Evolutionary conservation across 164 flowering plant genomes (phyloP).

Genomic region (Platanus orientalis): DNA sequence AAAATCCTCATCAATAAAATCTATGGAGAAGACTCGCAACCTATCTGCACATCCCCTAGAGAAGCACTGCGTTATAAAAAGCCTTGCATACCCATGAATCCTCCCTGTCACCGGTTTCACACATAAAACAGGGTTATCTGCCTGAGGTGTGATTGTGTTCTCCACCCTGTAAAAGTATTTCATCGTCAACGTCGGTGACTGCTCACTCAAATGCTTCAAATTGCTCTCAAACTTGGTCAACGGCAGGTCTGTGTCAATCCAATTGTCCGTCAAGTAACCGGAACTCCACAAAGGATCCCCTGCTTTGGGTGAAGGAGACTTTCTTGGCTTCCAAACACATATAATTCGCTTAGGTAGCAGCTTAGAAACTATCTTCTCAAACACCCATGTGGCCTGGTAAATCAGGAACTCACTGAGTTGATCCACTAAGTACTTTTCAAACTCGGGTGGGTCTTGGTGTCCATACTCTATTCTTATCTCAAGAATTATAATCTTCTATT

Average conservation of each 20-base stretch:
- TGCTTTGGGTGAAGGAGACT: conserved; percentile 51
- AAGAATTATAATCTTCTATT: conserved; percentile 71
- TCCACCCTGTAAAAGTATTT: conserved; percentile 89
- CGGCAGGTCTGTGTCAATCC: conserved; percentile 92
- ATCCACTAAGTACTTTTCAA: too few relatives aligned
- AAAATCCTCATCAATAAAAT: too few relatives aligned
- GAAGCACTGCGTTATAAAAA: conserved; percentile 65
- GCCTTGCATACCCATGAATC: conserved; percentile 64
- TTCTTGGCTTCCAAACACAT: conserved; percentile 89
- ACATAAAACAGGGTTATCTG: conserved; percentile 75
- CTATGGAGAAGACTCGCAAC: too few relatives aligned
- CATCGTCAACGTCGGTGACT: conserved; percentile 48
- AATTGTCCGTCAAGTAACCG: conserved; percentile 72
- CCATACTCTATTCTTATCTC: conserved; percentile 91
- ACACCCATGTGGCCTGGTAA: conserved; percentile 74
- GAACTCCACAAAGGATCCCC: conserved; percentile 74
- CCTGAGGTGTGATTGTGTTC: too few relatives aligned
- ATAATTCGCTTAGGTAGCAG: conserved; percentile 71
- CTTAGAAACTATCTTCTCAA: conserved; percentile 65
- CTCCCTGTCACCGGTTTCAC: conserved; percentile 70
- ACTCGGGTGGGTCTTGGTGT: conserved; percentile 76
- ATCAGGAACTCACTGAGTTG: conserved; percentile 71
- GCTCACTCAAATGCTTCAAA: conserved; percentile 65
- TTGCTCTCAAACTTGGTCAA: conserved; percentile 84
- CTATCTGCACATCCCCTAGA: too few relatives aligned